These are phyloP conservation scores for Trichoderma sp. DNA, from an alignment of 2,329 filamentous ascomycete genomes.

Conservation along the genomic window DNA sequence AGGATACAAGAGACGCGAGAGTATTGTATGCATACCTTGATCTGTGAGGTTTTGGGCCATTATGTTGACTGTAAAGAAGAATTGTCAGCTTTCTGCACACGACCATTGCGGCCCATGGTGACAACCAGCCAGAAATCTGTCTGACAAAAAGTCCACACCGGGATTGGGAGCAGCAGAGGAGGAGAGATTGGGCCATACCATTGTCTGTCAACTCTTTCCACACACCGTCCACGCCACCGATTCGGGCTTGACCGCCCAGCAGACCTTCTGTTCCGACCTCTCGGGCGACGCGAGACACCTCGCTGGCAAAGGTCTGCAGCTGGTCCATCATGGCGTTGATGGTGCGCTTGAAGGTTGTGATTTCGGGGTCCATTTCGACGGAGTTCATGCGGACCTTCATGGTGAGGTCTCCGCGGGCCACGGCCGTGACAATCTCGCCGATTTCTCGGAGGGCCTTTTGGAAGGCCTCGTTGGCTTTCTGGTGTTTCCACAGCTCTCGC, in stretches of 20 bases:
- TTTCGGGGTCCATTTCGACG: conserved; percentile 97
- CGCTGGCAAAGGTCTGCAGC: conserved; percentile 91
- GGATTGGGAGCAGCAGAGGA: neutral
- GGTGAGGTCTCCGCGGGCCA: conserved; percentile 91
- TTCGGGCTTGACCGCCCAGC: conserved; percentile 89
- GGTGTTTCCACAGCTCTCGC: conserved; percentile 92
- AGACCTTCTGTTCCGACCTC: conserved; percentile 96
- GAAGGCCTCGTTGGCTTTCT: conserved; percentile 97
- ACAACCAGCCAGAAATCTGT: neutral
- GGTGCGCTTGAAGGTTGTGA: conserved; percentile 94
- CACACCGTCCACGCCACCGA: conserved; percentile 91
- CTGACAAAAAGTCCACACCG: too few relatives aligned
- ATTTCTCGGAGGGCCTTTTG: conserved; percentile 96
- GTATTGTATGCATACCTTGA: conserved; percentile 53
- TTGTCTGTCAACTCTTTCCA: conserved; percentile 97
- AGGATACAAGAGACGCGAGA: neutral
- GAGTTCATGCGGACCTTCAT: conserved; percentile 97
- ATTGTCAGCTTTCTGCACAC: conserved; percentile 11
- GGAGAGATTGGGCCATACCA: conserved; percentile 47
- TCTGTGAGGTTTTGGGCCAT: conserved; percentile 83
- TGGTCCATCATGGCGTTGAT: conserved; percentile 99
- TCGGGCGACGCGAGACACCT: conserved; percentile 90
- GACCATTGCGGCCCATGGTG: neutral
- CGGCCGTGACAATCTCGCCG: conserved; percentile 94
- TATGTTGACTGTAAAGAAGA: conserved; percentile 63